These are phyloP conservation scores for Cicer chorassanicum DNA, from an alignment of 306 rosid species.

Conservation along the genomic window DNA sequence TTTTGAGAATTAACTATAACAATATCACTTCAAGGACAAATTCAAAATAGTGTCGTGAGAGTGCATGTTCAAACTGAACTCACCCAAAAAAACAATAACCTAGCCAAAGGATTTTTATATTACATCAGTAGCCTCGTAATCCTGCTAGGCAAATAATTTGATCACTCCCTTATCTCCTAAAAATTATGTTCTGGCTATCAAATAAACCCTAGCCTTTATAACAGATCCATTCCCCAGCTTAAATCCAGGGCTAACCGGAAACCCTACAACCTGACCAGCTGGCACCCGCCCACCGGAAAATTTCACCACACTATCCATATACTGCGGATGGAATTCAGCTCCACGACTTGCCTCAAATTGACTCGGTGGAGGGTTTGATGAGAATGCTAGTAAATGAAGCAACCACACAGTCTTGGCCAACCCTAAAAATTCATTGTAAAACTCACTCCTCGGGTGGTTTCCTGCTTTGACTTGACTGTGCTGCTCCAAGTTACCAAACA, in stretches of 20 bases:
- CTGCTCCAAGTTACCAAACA: slow-evolving; percentile 91
- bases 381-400: slow-evolving; percentile 93
- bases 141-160: slow-evolving; percentile 15
- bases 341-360: slow-evolving; percentile 92
- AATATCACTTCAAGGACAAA: slow-evolving; percentile 32
- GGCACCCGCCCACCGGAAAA: slow-evolving; percentile 67
- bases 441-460: slow-evolving; percentile 81
- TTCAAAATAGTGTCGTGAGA: slow-evolving; percentile 27
- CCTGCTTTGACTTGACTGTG: slow-evolving; percentile 70
- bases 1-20: slow-evolving; percentile 11
- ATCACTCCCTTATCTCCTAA: slow-evolving; percentile 12
- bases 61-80: slow-evolving; percentile 25
- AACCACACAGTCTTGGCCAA: slow-evolving; percentile 86
- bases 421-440: slow-evolving; percentile 73
- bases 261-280: slow-evolving; percentile 76
- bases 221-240: slow-evolving; percentile 86
- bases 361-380: slow-evolving; percentile 82
- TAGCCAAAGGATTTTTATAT: slow-evolving; percentile 35
- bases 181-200: slow-evolving; percentile 59
- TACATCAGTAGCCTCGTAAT: slow-evolving; percentile 35
- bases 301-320: slow-evolving; percentile 85
- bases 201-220: slow-evolving; percentile 80
- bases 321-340: slow-evolving; percentile 77
- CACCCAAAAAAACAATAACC: slow-evolving; percentile 40
- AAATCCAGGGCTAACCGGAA: slow-evolving; percentile 88